Conservation (phyloP, 768 basidiomycete genomes). For the Gelatoporia subvermispora region DNA sequence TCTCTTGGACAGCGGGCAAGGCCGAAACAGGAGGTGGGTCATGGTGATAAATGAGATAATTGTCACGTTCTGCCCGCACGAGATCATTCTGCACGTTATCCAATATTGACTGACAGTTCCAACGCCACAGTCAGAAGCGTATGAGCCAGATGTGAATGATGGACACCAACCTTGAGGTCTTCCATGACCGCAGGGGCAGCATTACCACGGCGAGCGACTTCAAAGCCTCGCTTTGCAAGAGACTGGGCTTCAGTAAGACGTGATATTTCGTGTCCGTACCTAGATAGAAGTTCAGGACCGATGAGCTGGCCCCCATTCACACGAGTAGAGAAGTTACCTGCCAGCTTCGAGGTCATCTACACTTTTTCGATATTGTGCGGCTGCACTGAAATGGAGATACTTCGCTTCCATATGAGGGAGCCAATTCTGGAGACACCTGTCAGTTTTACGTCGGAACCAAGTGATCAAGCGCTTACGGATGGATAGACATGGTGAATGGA, state of each 20-base stretch:
- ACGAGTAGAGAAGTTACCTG: conserved; percentile 38
- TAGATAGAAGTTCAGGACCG: conserved; percentile 25
- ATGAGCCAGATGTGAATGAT: conserved; percentile 3
- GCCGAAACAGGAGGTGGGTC: conserved; percentile 72
- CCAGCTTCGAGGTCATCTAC: conserved; percentile 80
- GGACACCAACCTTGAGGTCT: conserved; percentile 66
- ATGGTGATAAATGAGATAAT: conserved; percentile 92
- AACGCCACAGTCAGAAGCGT: background rate
- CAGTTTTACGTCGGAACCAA: background rate
- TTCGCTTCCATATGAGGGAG: conserved; percentile 79
- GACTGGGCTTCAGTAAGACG: conserved; percentile 65
- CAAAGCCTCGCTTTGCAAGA: conserved; percentile 67
- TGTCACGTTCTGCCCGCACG: conserved; percentile 78
- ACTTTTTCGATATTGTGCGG: conserved; percentile 83
- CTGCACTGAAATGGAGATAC: conserved; percentile 79
- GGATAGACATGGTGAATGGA: conserved; percentile 46
- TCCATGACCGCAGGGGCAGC: conserved; percentile 61
- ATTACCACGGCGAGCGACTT: conserved; percentile 56
- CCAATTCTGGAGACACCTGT: conserved; percentile 55
- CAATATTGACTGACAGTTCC: conserved; percentile 60
- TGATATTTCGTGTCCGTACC: conserved; percentile 86
- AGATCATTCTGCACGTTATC: conserved; percentile 65
- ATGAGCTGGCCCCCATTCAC: background rate
- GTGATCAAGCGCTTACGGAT: conserved; percentile 36
- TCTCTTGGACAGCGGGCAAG: conserved; percentile 59